Evolutionary conservation across 345 rosid species (phyloP), one percentile per base, ranked within the genome.

Genomic region (Cardamine occulta): DNA sequence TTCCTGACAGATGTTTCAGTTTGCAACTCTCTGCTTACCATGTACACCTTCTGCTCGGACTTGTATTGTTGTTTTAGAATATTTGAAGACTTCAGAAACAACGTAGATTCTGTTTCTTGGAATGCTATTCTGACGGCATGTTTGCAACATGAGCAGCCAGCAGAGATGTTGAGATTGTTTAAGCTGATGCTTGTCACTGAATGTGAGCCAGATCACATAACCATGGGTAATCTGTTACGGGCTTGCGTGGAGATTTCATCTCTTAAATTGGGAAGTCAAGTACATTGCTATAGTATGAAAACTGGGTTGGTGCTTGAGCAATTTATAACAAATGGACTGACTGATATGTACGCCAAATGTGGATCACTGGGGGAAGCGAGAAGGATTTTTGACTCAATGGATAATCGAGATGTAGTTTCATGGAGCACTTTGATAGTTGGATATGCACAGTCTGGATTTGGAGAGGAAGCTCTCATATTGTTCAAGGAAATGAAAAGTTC

Each of bases 371-470:
- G 48, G 76, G 80, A 67, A 80, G 88, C 95, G 0, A 69, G 55
- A 31, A 48, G 57, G 59, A 82, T 87, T 26, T 90, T 87, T 75
- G 88, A 82, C 70, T 76, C 57, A 31, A 88, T 86, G 80, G 82
- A 76, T 58, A 72, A 61, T 29, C 74, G 80, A 45, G 90, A 93
- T 82, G 80, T 90, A 70, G 79, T 93, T 80, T 88, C 96, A 0
- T 93, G 96, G 94, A 90, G 94, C 53, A 80, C 74, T 45, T 80
- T 93, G 72, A 82, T 90, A 34, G 83, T 85, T 63, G 97, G 94
- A 32, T 90, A 90, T 75, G 96, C 89, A 56, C 91, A 87, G 68
- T 89, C 84, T 74, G 92, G 97, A 40, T 75, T 78, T 15, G 92
- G 88, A 3, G 80, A 87, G 51, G 88, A 92, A 82, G 90, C 97